A percentile compares a stretch with the other conserved stretches of the same genome.
phyloP scores from a whole-genome alignment of 1,284 basidiomycete genomes.

The Moesziomyces sp. region DNA sequence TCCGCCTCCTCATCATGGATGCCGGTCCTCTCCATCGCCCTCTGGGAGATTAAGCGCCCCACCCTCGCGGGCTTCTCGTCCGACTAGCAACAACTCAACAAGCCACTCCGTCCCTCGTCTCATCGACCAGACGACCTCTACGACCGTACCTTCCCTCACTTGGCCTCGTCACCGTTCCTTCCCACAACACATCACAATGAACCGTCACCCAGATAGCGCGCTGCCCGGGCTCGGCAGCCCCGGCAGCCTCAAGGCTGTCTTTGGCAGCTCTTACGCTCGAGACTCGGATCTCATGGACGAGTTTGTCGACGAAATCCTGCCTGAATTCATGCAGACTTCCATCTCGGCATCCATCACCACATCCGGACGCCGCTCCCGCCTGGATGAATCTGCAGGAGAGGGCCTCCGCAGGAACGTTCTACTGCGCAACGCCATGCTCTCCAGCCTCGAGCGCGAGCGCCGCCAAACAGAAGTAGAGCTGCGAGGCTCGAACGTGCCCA shows the following conservation, averaged over 20 bases:
- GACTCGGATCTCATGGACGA: constrained; percentile 7
- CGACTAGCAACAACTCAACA: not conserved
- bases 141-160: not conserved
- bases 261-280: not conserved
- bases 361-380: constrained; percentile 23
- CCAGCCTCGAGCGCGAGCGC: constrained; percentile 46
- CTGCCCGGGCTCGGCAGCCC: constrained; percentile 16
- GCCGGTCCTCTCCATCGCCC: constrained; percentile 29
- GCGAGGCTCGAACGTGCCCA: not conserved
- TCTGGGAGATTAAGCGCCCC: constrained; percentile 30
- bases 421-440: constrained; percentile 50
- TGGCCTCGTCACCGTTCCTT: not conserved
- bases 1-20: constrained; percentile 44
- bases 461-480: constrained; percentile 22
- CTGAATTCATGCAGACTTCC: constrained; percentile 17
- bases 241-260: constrained; percentile 35
- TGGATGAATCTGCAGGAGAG: constrained; percentile 50
- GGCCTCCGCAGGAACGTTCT: constrained; percentile 48
- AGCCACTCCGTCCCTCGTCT: not conserved
- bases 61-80: constrained; percentile 6
- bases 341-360: constrained; percentile 11
- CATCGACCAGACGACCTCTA: not conserved
- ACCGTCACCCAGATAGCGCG: constrained; percentile 1
- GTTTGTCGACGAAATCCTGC: constrained; percentile 25
- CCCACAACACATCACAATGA: constrained; percentile 16